Conservation (phyloP, 139 green algal species). For the Closterium sp. region DNA sequence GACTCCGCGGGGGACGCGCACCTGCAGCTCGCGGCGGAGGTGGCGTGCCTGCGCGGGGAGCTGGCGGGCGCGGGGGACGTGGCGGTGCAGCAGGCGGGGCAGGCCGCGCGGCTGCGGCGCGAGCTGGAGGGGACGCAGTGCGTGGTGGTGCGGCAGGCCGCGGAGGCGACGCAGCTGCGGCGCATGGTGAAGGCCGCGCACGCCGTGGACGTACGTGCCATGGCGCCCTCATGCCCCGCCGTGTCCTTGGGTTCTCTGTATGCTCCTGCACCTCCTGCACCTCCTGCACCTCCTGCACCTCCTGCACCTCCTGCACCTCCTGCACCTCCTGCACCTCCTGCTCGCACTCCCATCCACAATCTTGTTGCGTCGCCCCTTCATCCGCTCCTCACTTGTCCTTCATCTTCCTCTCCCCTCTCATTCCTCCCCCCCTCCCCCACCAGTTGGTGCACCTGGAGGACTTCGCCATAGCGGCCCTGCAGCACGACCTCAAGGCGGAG, state of each 20-base stretch:
- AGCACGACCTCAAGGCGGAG: constrained; percentile 47
- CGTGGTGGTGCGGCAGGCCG: neutral
- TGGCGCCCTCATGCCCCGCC: neutral
- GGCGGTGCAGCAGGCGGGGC: neutral
- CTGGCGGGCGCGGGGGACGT: constrained; percentile 9
- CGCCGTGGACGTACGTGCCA: neutral
- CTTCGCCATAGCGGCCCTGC: constrained; percentile 38
- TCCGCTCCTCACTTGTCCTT: neutral
- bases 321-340: constrained; percentile 20
- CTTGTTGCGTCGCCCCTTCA: neutral
- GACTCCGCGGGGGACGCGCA: constrained; percentile 16
- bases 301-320: neutral
- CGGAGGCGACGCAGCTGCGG: neutral
- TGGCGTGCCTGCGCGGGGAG: constrained; percentile 41
- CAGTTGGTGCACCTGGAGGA: constrained; percentile 49
- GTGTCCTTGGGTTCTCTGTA: neutral
- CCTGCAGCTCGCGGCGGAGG: constrained; percentile 23
- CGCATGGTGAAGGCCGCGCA: neutral
- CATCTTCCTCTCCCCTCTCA: neutral
- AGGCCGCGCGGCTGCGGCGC: neutral
- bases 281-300: neutral
- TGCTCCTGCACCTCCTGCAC: neutral
- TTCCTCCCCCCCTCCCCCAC: neutral
- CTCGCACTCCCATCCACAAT: neutral
- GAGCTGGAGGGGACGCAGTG: neutral